Evolutionary conservation across 306 rosid species (phyloP).

Genomic region (Casuarina equisetifolia): DNA sequence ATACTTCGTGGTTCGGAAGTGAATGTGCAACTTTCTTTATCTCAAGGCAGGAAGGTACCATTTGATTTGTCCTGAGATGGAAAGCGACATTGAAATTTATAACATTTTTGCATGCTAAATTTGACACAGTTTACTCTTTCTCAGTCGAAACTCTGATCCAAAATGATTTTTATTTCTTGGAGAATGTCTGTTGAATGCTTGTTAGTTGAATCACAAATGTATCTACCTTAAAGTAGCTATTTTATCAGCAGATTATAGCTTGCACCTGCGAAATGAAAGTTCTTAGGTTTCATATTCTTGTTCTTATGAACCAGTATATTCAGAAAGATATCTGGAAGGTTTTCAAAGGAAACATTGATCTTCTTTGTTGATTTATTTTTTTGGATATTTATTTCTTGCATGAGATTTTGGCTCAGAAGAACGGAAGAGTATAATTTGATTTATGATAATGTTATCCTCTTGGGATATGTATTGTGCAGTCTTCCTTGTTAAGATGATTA

Average conservation of each 20-base stretch:
- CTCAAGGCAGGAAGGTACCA: not conserved
- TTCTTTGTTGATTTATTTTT: constrained; percentile 6
- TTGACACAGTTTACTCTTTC: not conserved
- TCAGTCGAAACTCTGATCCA: not conserved
- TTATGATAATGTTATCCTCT: not conserved
- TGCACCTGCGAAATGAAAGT: constrained; percentile 10
- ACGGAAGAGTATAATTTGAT: not conserved
- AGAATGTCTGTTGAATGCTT: constrained; percentile 4
- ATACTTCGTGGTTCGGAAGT: not conserved
- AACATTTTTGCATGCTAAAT: not conserved
- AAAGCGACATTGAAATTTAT: not conserved
- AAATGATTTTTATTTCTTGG: not conserved
- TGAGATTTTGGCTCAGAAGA: not conserved
- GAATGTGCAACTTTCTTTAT: not conserved
- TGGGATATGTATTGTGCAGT: constrained; percentile 11
- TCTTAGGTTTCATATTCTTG: constrained; percentile 15
- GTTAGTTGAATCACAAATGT: not conserved
- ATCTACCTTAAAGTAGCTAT: not conserved
- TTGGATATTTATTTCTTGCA: not conserved
- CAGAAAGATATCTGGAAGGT: constrained; percentile 19
- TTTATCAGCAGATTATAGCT: constrained; percentile 12
- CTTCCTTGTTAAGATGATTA: constrained; percentile 10
- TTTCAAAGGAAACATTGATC: constrained; percentile 15
- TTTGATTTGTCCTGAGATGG: not conserved
- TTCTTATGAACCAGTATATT: not conserved